Base-by-base conservation (phyloP, 2,329 filamentous ascomycete genomes). In the Mycosphaerella sp. region DNA sequence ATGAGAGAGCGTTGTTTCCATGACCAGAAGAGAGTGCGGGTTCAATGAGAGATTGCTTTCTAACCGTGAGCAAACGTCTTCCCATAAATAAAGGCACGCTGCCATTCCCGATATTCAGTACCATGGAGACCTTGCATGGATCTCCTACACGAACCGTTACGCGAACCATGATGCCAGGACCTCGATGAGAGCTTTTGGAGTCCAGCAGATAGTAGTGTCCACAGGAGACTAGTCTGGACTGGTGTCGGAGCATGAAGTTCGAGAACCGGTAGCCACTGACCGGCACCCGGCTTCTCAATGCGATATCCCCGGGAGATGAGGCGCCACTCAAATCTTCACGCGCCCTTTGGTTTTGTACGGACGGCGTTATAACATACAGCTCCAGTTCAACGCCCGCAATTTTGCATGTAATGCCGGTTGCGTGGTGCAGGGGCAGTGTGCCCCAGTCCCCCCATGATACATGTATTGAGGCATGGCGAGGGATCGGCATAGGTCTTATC, bases 21-120 rank as follows among this genome's bases (percentile, higher is more conserved):
- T 45, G 43, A 29, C 39, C 48, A 41, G 36, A 43, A 51, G 45
- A 51, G 48, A 51, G 36, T 43, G 48, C 36, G 40, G 42, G 12
- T 26, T 29, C 44, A 46, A 51, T 42, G 32, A 51, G 32, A 51
- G 34, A 51, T 51, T 45, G 31, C 17, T 45, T 23, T 40, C 26
- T 42, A 51, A 51, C 48, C 23, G 48, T 45, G 48, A 39, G 42
- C 41, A 45, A 51, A 45, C 48, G 48, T 45, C 41, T 44, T 44
- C 31, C 42, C 48, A 42, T 51, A 51, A 51, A 41, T 51, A 51
- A 31, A 34, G 38, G 48, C 48, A 8, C 41, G 14, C 14, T 42
- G 41, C 38, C 17, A 45, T 41, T 51, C 48, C 48, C 32, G 45
- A 51, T 39, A 17, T 26, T 45, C 40, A 51, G 48, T 51, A 51